phyloP scores from a whole-genome alignment of 2,329 filamentous ascomycete genomes.

The Ascocoryne sarcoides region DNA sequence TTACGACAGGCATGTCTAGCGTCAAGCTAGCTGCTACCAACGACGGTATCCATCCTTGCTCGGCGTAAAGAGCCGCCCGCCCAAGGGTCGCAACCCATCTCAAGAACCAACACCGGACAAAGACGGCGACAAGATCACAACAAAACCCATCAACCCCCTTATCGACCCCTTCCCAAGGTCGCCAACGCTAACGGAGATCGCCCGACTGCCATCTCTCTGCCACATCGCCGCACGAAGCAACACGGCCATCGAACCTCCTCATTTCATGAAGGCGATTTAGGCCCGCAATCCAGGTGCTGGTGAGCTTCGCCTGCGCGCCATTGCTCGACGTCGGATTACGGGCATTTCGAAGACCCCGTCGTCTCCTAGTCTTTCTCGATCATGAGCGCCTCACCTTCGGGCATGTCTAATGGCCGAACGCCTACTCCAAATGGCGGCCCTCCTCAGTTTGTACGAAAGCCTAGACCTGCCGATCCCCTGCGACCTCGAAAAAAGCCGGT shows the following conservation, averaged over 20 bases:
- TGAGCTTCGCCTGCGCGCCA: constrained; percentile 2
- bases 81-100: too few species aligned
- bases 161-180: not conserved
- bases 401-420: constrained; percentile 37
- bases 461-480: constrained; percentile 50
- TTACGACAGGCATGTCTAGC: too few species aligned
- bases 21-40: too few species aligned
- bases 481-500: constrained; percentile 49
- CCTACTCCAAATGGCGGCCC: constrained; percentile 40
- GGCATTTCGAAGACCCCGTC: not conserved
- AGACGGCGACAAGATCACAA: not conserved
- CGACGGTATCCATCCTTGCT: too few species aligned
- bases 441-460: constrained; percentile 38
- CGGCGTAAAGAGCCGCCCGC: too few species aligned
- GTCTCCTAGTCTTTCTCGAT: constrained; percentile 6
- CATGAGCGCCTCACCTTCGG: constrained; percentile 37
- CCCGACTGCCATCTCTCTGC: not conserved
- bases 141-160: not conserved
- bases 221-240: not conserved
- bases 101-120: not conserved
- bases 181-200: not conserved
- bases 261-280: constrained; percentile 12
- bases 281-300: constrained; percentile 10
- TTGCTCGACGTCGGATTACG: not conserved
- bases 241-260: constrained; percentile 1